Conservation (phyloP, 225 moss, liverwort and hornwort species). For the Pseudisothecium myosuroides region DNA sequence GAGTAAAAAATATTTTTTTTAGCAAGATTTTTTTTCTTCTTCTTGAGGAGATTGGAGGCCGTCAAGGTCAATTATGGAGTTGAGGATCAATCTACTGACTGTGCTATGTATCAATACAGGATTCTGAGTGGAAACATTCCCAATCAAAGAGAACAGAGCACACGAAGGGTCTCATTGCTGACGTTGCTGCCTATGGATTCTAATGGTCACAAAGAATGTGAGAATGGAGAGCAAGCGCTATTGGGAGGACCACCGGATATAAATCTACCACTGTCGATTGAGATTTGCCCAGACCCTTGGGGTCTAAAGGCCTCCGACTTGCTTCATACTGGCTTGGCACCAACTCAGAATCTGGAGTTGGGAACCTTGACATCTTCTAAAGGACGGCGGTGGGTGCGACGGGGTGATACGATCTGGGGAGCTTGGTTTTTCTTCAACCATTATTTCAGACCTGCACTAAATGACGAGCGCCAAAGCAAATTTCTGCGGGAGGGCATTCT, state of each 20-base stretch:
- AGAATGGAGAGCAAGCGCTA: constrained; percentile 35
- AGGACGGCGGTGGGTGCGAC: constrained; percentile 68
- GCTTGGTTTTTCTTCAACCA: constrained; percentile 86
- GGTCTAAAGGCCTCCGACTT: constrained; percentile 36
- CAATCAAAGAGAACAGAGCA: constrained; percentile 1
- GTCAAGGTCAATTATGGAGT: neutral
- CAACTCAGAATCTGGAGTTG: constrained; percentile 43
- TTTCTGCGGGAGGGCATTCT: constrained; percentile 33
- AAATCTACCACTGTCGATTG: constrained; percentile 63
- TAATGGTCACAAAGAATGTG: constrained; percentile 43
- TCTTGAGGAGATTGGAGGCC: neutral
- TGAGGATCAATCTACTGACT: neutral
- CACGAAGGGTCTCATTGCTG: neutral
- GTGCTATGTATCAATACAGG: neutral
- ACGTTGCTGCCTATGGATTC: constrained; percentile 71
- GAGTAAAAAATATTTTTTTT: neutral
- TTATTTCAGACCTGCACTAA: constrained; percentile 69
- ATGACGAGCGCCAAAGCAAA: constrained; percentile 57
- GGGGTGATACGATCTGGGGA: constrained; percentile 83
- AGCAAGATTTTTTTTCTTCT: neutral
- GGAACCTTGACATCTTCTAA: constrained; percentile 56
- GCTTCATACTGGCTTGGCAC: constrained; percentile 29
- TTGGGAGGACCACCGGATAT: constrained; percentile 72
- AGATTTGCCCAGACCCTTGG: constrained; percentile 53
- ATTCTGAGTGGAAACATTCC: constrained; percentile 12